phyloP scores from a whole-genome alignment of 2,329 filamentous ascomycete species.

The Pseudogymnoascus sp. region DNA sequence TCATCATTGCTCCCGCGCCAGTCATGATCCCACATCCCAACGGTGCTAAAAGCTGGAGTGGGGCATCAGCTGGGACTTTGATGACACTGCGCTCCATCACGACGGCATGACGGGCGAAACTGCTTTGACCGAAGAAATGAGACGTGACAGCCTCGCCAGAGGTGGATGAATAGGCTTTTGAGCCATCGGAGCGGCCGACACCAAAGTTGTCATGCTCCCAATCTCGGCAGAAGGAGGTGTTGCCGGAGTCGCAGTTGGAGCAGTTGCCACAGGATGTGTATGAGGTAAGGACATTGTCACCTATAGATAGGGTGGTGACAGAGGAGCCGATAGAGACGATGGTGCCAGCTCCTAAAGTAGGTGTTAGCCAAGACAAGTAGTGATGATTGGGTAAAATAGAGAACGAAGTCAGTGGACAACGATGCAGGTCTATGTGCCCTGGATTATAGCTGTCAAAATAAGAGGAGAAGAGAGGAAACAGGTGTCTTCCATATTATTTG shows the following conservation, averaged over 20 bases:
- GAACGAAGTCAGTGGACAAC: background rate
- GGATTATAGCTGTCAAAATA: background rate
- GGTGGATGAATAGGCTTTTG: constrained; percentile 13
- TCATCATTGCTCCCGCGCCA: constrained; percentile 36
- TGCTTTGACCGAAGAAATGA: constrained; percentile 31
- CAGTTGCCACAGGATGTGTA: constrained; percentile 31
- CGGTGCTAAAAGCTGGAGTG: constrained; percentile 31
- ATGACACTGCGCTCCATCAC: constrained; percentile 23
- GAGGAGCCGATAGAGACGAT: constrained; percentile 15
- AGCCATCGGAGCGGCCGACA: constrained; percentile 15
- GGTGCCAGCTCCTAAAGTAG: constrained; percentile 16
- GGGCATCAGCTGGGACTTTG: constrained; percentile 17
- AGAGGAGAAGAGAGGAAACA: too few species aligned
- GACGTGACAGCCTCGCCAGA: constrained; percentile 19
- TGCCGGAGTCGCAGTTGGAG: constrained; percentile 22
- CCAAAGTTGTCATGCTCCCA: constrained; percentile 23
- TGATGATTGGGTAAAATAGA: background rate
- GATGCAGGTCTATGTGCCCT: background rate
- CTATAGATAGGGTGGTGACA: constrained; percentile 11
- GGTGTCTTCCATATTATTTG: background rate
- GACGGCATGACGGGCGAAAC: constrained; percentile 23
- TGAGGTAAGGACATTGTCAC: constrained; percentile 29
- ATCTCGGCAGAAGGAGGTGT: constrained; percentile 26
- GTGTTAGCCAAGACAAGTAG: background rate
- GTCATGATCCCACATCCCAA: constrained; percentile 39